A percentile compares a stretch with the other conserved stretches of the same genome.
phyloP scores from a whole-genome alignment of 2,329 filamentous ascomycete genomes.

The Canariomyces notabilis region DNA sequence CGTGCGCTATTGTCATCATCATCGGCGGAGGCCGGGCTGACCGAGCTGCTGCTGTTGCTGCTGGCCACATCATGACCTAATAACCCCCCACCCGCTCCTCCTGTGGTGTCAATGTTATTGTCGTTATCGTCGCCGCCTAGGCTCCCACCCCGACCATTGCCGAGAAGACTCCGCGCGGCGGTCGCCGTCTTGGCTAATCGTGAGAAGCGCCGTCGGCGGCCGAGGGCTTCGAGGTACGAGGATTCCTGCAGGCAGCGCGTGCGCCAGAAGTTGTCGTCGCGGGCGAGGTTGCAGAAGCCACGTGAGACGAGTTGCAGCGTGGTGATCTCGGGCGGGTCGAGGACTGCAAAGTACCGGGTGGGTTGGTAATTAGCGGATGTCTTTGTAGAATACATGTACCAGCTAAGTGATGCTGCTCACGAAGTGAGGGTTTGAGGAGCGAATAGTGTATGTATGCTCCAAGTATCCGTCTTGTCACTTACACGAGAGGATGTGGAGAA shows the following conservation, averaged over 20 bases:
- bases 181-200: conserved; percentile 21
- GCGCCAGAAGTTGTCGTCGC: conserved; percentile 75
- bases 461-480: conserved; percentile 29
- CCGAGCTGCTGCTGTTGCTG: background rate
- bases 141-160: no score
- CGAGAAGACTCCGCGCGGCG: background rate
- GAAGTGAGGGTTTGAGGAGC: no score
- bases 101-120: background rate
- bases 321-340: conserved; percentile 61
- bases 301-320: conserved; percentile 65
- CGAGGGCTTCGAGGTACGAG: conserved; percentile 57
- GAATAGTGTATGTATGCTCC: no score
- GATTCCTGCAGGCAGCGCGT: conserved; percentile 68
- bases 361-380: background rate
- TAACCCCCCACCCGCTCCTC: no score
- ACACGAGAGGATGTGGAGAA: conserved; percentile 60
- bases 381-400: background rate
- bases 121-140: background rate
- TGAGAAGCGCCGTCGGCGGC: conserved; percentile 44
- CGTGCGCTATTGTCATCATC: background rate
- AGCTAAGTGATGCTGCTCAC: no score
- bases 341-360: conserved; percentile 41
- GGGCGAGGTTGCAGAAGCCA: conserved; percentile 59
- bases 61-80: no score
- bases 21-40: background rate